These are phyloP conservation scores for Ophiostoma australiae DNA, from an alignment of 2,329 filamentous ascomycete genomes.

Conservation along the genomic window DNA sequence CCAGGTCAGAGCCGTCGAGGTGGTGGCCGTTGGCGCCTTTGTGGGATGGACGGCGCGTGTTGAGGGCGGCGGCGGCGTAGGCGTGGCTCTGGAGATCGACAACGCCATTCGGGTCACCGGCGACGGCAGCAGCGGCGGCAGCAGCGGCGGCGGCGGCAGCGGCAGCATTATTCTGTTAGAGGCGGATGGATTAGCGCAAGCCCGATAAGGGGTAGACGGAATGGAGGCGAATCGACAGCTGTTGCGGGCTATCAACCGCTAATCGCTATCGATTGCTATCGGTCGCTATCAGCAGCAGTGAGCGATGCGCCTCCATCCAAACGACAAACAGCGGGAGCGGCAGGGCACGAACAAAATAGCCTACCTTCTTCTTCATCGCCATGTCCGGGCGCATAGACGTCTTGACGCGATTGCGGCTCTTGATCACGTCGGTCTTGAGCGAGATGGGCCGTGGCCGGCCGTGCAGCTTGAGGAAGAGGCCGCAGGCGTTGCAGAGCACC, in stretches of 20 bases:
- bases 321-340: constrained; percentile 18
- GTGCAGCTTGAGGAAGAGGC: constrained; percentile 94
- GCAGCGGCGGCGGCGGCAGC: constrained; percentile 25
- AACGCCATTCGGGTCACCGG: constrained; percentile 54
- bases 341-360: constrained; percentile 27
- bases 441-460: constrained; percentile 89
- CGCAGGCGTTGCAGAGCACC: constrained; percentile 97
- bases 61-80: constrained; percentile 47
- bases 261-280: background rate
- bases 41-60: constrained; percentile 58
- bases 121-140: constrained; percentile 29
- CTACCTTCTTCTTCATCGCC: constrained; percentile 78
- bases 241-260: background rate
- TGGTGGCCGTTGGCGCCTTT: constrained; percentile 65
- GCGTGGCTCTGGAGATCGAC: constrained; percentile 49
- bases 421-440: constrained; percentile 98
- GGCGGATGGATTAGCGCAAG: constrained; percentile 3
- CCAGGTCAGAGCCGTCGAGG: constrained; percentile 70
- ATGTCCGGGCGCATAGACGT: constrained; percentile 67
- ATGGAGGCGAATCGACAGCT: background rate
- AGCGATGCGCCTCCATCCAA: constrained; percentile 1
- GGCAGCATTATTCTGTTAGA: constrained; percentile 23
- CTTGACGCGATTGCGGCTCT: constrained; percentile 97
- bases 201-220: background rate
- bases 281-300: background rate